Conservation (phyloP, 805 yeast species). For the Starmerella cellae region DNA sequence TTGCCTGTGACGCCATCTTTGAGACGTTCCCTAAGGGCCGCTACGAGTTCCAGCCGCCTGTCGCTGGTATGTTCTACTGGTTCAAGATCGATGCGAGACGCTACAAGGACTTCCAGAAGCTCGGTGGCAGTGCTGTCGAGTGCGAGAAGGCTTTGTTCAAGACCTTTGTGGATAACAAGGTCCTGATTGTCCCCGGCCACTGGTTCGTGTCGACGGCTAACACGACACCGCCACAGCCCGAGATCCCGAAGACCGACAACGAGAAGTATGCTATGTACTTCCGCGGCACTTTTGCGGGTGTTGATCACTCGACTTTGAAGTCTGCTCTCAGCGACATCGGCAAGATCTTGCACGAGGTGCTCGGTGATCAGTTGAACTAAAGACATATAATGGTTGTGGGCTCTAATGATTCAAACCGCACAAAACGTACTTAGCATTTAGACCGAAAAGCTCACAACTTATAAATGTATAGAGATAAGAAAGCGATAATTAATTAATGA, state of each 20-base stretch:
- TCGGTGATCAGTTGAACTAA: neutral
- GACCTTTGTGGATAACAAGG: constrained; percentile 25
- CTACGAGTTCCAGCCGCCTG: constrained; percentile 31
- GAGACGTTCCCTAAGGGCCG: constrained; percentile 39
- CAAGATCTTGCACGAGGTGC: constrained; percentile 20
- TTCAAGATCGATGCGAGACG: constrained; percentile 39
- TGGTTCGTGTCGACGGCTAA: constrained; percentile 28
- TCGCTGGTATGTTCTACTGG: constrained; percentile 44
- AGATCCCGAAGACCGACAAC: constrained; percentile 22
- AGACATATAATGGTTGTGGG: no score
- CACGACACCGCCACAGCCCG: constrained; percentile 28
- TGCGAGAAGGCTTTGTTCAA: constrained; percentile 29
- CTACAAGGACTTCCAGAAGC: constrained; percentile 35
- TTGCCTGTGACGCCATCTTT: constrained; percentile 61
- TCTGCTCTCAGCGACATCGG: constrained; percentile 29
- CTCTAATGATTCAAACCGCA: no score
- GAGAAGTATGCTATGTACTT: constrained; percentile 28
- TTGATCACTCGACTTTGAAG: constrained; percentile 26
- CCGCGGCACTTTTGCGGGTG: constrained; percentile 35
- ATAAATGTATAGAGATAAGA: no score
- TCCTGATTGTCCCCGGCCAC: constrained; percentile 31
- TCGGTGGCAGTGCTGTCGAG: constrained; percentile 20
- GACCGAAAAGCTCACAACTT: no score
- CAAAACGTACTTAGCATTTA: no score
- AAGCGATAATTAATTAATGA: no score